phyloP scores from a whole-genome alignment of 495 filamentous ascomycete genomes.

The Penicillium fimorum region DNA sequence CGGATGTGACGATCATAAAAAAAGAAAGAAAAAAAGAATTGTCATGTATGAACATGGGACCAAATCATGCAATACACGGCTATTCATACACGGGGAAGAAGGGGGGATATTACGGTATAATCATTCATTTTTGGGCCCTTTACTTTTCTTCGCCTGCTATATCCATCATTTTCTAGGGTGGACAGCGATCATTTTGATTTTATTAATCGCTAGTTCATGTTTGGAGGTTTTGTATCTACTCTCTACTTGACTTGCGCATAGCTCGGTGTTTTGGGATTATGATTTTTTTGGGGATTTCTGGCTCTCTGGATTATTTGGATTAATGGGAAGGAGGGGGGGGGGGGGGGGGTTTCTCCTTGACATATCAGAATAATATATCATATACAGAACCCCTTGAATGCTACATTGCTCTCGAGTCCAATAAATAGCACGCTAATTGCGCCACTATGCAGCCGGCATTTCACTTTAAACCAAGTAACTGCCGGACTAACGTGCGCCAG shows the following conservation, averaged over 20 bases:
- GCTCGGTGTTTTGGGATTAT: slow-evolving; percentile 24
- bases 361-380: slow-evolving; percentile 8
- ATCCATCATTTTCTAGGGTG: background rate
- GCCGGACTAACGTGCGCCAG: slow-evolving; percentile 17
- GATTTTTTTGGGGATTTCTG: slow-evolving; percentile 1
- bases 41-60: slow-evolving; percentile 1
- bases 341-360: background rate
- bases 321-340: too few species aligned
- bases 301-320: background rate
- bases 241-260: slow-evolving; percentile 20
- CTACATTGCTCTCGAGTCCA: background rate
- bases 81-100: slow-evolving; percentile 1
- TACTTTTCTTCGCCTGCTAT: background rate
- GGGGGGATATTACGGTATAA: slow-evolving; percentile 1
- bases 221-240: slow-evolving; percentile 6
- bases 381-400: background rate
- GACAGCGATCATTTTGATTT: slow-evolving; percentile 6
- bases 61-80: background rate
- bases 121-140: background rate
- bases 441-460: slow-evolving; percentile 15
- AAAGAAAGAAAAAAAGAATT: background rate
- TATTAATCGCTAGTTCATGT: background rate
- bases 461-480: slow-evolving; percentile 3
- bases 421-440: slow-evolving; percentile 7
- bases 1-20: background rate